Percentiles rank a stretch among this genome's conserved stretches.
phyloP scores from a whole-genome alignment of 257 asterid genomes.

The Forsythia suspensa region DNA sequence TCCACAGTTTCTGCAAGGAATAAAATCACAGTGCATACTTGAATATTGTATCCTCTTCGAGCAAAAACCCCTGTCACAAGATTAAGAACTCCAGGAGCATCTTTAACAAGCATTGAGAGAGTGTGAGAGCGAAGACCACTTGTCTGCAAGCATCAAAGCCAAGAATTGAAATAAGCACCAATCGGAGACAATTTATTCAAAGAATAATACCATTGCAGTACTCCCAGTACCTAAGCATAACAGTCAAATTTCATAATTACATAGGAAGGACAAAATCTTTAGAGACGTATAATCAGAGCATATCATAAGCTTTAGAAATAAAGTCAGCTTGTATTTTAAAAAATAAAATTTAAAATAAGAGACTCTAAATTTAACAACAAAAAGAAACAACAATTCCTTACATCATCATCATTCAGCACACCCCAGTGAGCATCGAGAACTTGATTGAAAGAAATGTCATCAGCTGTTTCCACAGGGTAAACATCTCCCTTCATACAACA shows the following conservation, averaged over 20 bases:
- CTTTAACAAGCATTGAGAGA: constrained; percentile 88
- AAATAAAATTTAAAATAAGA: constrained; percentile 9
- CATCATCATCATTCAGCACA: constrained; percentile 86
- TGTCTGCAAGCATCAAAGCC: constrained; percentile 50
- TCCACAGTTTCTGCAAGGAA: constrained; percentile 14
- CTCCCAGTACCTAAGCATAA: not conserved
- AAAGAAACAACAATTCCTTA: constrained; percentile 37
- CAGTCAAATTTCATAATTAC: constrained; percentile 1
- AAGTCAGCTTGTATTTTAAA: not conserved
- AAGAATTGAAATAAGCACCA: constrained; percentile 24
- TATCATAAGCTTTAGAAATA: constrained; percentile 14
- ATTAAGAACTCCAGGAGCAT: constrained; percentile 97
- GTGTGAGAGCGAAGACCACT: constrained; percentile 96
- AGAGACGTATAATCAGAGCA: constrained; percentile 9
- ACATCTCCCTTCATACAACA: constrained; percentile 82
- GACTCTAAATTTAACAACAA: not conserved
- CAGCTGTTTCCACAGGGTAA: constrained; percentile 79
- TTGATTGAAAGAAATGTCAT: constrained; percentile 53
- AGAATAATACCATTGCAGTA: constrained; percentile 9
- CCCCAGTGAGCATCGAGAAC: constrained; percentile 99
- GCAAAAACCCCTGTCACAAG: constrained; percentile 90
- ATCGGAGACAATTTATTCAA: constrained; percentile 1
- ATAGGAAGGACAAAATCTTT: not conserved
- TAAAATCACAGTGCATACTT: constrained; percentile 40
- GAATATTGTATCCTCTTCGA: constrained; percentile 97